These are phyloP conservation scores for Pseudogymnoascus sp. DNA, from an alignment of 2,329 filamentous ascomycete genomes.

Conservation along the genomic window DNA sequence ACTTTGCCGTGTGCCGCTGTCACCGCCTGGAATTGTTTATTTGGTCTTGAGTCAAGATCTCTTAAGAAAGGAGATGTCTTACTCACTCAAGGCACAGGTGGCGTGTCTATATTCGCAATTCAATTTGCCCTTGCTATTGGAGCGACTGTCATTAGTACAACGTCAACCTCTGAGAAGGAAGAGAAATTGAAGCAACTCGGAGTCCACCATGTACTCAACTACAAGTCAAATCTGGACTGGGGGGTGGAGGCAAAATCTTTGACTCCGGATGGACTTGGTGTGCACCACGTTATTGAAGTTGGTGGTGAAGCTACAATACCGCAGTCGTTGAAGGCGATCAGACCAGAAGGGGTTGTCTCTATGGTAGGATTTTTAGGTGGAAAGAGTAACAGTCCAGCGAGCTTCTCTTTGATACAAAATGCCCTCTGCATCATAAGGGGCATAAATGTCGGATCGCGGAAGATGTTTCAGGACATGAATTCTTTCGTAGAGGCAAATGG, in stretches of 20 bases:
- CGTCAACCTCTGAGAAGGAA: conserved; percentile 48
- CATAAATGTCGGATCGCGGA: conserved; percentile 18
- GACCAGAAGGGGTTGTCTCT: conserved; percentile 29
- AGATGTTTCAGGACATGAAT: conserved; percentile 23
- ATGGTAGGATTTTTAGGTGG: conserved; percentile 29
- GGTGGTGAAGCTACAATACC: conserved; percentile 55
- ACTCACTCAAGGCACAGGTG: conserved; percentile 35
- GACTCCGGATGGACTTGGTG: conserved; percentile 39
- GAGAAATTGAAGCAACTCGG: conserved; percentile 47
- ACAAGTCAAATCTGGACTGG: conserved; percentile 50
- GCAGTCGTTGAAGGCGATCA: conserved; percentile 46
- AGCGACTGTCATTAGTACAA: conserved; percentile 51
- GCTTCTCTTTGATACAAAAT: conserved; percentile 18
- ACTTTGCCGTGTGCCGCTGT: conserved; percentile 43
- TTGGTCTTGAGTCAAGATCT: conserved; percentile 22
- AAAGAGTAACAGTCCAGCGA: conserved; percentile 20
- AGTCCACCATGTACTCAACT: conserved; percentile 53
- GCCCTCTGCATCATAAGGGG: conserved; percentile 28
- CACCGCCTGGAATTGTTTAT: conserved; percentile 46
- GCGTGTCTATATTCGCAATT: conserved; percentile 32
- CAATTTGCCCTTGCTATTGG: conserved; percentile 42
- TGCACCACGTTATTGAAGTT: conserved; percentile 57
- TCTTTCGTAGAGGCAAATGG: conserved; percentile 19
- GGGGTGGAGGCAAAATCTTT: conserved; percentile 46
- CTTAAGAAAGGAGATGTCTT: conserved; percentile 25